Evolutionary conservation across 768 basidiomycete species (phyloP).

Genomic region (Termitomyces sp.): DNA sequence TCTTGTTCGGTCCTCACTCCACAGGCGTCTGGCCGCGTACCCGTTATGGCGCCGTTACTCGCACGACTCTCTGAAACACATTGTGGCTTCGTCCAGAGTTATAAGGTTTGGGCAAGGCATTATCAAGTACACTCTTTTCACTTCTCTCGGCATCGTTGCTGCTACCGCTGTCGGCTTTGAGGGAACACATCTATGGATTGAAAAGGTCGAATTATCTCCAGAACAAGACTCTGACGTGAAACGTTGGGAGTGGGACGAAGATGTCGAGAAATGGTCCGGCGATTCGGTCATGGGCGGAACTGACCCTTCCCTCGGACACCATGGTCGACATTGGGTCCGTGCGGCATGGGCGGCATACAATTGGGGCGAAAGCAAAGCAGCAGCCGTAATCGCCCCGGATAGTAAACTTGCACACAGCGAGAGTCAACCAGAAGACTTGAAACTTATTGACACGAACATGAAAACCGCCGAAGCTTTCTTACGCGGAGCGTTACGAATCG

Average conservation of each 20-base stretch:
- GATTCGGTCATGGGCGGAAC: slow-evolving; percentile 53
- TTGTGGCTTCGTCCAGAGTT: slow-evolving; percentile 16
- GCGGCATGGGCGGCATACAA: slow-evolving; percentile 69
- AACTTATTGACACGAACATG: slow-evolving; percentile 49
- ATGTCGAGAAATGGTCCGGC: slow-evolving; percentile 59
- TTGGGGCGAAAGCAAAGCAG: slow-evolving; percentile 48
- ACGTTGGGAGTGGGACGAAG: slow-evolving; percentile 66
- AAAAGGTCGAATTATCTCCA: slow-evolving; percentile 41
- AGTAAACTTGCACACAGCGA: slow-evolving; percentile 28
- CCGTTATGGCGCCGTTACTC: slow-evolving; percentile 13
- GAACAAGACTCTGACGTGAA: slow-evolving; percentile 47
- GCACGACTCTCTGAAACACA: slow-evolving; percentile 24
- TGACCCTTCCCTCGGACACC: slow-evolving; percentile 62
- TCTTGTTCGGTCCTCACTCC: slow-evolving; percentile 2
- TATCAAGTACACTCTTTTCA: slow-evolving; percentile 43
- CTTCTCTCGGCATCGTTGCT: slow-evolving; percentile 35
- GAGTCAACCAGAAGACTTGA: slow-evolving; percentile 28
- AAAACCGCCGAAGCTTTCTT: slow-evolving; percentile 51
- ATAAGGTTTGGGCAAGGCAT: slow-evolving; percentile 41
- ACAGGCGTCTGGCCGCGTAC: slow-evolving; percentile 7
- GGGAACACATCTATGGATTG: slow-evolving; percentile 58
- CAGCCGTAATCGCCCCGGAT: slow-evolving; percentile 31
- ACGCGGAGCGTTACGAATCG: slow-evolving; percentile 39
- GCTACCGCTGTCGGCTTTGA: slow-evolving; percentile 47
- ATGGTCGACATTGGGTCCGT: slow-evolving; percentile 56